Conservation (phyloP, 208 protist species). For the Leishmania amazonensis region DNA sequence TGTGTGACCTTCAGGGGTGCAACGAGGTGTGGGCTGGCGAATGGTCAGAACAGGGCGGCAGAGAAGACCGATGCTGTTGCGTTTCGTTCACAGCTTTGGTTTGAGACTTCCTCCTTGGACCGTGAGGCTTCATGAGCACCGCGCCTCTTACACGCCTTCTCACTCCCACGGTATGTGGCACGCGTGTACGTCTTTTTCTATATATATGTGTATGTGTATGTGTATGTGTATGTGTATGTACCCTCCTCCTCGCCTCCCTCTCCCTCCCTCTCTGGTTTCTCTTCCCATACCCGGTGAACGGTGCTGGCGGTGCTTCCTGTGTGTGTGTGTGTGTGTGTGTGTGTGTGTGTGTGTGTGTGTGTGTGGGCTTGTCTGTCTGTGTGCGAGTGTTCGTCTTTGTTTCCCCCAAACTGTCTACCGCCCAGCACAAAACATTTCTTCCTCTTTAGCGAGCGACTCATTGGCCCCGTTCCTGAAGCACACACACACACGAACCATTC, state of each 20-base stretch:
- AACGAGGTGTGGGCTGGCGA: background rate
- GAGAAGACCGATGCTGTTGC: background rate
- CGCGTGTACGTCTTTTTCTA: background rate
- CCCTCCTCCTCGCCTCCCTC: background rate
- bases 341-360: background rate
- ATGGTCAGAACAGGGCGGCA: background rate
- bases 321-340: background rate
- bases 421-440: background rate
- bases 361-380: background rate
- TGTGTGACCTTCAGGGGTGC: background rate
- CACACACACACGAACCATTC: background rate
- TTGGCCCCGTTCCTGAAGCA: background rate
- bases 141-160: too few relatives aligned
- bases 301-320: background rate
- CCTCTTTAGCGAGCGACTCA: background rate
- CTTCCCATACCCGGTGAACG: background rate
- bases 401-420: background rate
- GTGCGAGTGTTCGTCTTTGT: background rate
- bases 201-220: background rate
- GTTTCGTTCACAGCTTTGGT: background rate
- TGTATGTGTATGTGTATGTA: background rate
- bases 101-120: background rate
- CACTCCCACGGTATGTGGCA: background rate
- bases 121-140: background rate
- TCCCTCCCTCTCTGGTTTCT: background rate